A percentile compares a stretch with the other conserved stretches of the same genome.
phyloP scores from a whole-genome alignment of 768 basidiomycete genomes.

The Rhodotorula kratochvilovae region DNA sequence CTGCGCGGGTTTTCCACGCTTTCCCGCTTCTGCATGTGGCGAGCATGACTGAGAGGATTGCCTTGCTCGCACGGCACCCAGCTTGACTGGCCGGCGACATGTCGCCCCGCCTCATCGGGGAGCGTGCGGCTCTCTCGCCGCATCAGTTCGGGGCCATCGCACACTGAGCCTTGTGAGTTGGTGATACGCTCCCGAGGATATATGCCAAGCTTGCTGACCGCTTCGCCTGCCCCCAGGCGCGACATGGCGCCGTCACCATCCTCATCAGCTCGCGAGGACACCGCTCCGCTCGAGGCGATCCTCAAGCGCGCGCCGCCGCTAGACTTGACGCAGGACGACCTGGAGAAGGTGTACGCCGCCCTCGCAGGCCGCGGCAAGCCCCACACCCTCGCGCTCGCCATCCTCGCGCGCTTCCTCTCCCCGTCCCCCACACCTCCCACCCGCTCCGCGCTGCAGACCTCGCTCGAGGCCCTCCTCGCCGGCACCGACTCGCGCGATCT shows the following conservation, averaged over 20 bases:
- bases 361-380: background rate
- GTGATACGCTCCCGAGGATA: too few relatives aligned
- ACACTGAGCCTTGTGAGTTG: too few relatives aligned
- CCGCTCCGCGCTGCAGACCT: background rate
- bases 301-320: background rate
- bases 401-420: conserved; percentile 9
- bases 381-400: conserved; percentile 9
- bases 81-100: too few relatives aligned
- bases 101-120: too few relatives aligned
- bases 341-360: background rate
- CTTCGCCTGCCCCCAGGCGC: too few relatives aligned
- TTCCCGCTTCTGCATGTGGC: too few relatives aligned
- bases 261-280: background rate
- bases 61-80: too few relatives aligned
- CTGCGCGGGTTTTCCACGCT: too few relatives aligned
- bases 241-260: background rate
- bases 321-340: background rate
- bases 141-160: too few relatives aligned
- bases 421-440: conserved; percentile 8
- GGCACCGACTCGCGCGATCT: conserved; percentile 53
- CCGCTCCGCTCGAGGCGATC: background rate
- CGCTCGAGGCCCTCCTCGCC: conserved; percentile 6
- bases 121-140: too few relatives aligned
- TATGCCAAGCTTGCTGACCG: too few relatives aligned
- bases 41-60: too few relatives aligned